Percentiles rank a stretch among this genome's conserved stretches.
phyloP scores from a whole-genome alignment of 1,139 yeast genomes.

The Debaryomyces coudertii region DNA sequence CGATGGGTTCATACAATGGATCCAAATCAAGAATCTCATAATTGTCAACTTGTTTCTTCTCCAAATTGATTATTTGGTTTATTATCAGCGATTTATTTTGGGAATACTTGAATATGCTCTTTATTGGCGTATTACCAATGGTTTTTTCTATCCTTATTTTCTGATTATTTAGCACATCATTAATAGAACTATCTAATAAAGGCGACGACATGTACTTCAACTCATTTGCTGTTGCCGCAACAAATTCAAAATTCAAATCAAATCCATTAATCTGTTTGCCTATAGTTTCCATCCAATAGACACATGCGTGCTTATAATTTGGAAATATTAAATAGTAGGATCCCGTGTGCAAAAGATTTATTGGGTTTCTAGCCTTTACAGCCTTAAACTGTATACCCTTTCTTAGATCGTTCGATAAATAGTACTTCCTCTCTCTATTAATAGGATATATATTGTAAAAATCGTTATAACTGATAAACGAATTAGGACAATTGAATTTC shows the following conservation, averaged over 20 bases:
- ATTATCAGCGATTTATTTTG: slow-evolving; percentile 13
- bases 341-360: slow-evolving; percentile 44
- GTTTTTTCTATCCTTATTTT: slow-evolving; percentile 4
- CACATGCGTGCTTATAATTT: slow-evolving; percentile 50
- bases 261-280: slow-evolving; percentile 56
- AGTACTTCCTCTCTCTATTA: slow-evolving; percentile 33
- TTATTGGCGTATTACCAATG: slow-evolving; percentile 12
- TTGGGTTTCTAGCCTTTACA: slow-evolving; percentile 53
- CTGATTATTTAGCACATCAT: slow-evolving; percentile 7
- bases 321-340: slow-evolving; percentile 58
- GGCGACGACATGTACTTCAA: slow-evolving; percentile 34
- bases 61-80: slow-evolving; percentile 8
- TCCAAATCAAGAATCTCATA: slow-evolving; percentile 13
- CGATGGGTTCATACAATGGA: slow-evolving; percentile 18
- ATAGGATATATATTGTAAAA: slow-evolving; percentile 41
- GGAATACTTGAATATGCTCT: slow-evolving; percentile 19
- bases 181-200: slow-evolving; percentile 18
- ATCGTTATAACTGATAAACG: slow-evolving; percentile 41
- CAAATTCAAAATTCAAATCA: slow-evolving; percentile 48
- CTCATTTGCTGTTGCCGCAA: slow-evolving; percentile 23
- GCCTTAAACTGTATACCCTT: slow-evolving; percentile 35
- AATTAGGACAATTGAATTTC: slow-evolving; percentile 37
- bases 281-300: slow-evolving; percentile 51
- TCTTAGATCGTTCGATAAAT: slow-evolving; percentile 23
- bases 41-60: slow-evolving; percentile 10